phyloP scores from a whole-genome alignment of 148 eudicot species.

The Heliosperma pusillum region DNA sequence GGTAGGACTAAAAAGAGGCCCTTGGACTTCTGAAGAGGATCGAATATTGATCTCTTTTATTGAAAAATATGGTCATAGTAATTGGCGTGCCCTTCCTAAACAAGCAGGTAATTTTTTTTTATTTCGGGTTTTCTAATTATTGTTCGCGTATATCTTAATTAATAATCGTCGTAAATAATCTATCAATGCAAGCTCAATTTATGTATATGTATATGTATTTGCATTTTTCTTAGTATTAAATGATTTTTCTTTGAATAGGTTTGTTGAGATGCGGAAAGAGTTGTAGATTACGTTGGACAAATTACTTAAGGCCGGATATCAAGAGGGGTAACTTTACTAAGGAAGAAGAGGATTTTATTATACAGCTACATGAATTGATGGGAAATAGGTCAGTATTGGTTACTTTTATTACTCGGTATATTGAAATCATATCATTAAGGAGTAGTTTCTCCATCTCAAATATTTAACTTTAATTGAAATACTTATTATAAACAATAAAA shows the following conservation, averaged over 20 bases:
- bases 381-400: slow-evolving; percentile 55
- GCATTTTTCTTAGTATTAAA: not conserved
- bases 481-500: too few species aligned
- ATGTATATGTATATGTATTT: too few species aligned
- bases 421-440: too few species aligned
- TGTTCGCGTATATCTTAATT: not conserved
- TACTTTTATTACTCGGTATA: too few species aligned
- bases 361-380: slow-evolving; percentile 57
- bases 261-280: slow-evolving; percentile 77
- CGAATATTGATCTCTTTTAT: slow-evolving; percentile 41
- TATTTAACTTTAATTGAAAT: too few species aligned
- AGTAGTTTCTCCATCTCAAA: too few species aligned
- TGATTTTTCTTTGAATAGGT: slow-evolving; percentile 29
- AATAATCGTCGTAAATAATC: too few species aligned
- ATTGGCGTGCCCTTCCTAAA: slow-evolving; percentile 69
- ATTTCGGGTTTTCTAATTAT: not conserved
- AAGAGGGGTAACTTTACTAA: slow-evolving; percentile 67
- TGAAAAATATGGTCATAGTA: slow-evolving; percentile 50
- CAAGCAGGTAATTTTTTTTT: slow-evolving; percentile 38
- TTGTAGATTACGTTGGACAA: slow-evolving; percentile 73
- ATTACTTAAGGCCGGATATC: slow-evolving; percentile 65
- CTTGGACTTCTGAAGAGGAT: slow-evolving; percentile 68
- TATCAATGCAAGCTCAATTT: too few species aligned
- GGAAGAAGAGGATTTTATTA: slow-evolving; percentile 67
- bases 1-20: slow-evolving; percentile 59